A percentile compares a stretch with the other conserved stretches of the same genome.
Conservation (phyloP, 345 rosid species). For the Dovyalis caffra region DNA sequence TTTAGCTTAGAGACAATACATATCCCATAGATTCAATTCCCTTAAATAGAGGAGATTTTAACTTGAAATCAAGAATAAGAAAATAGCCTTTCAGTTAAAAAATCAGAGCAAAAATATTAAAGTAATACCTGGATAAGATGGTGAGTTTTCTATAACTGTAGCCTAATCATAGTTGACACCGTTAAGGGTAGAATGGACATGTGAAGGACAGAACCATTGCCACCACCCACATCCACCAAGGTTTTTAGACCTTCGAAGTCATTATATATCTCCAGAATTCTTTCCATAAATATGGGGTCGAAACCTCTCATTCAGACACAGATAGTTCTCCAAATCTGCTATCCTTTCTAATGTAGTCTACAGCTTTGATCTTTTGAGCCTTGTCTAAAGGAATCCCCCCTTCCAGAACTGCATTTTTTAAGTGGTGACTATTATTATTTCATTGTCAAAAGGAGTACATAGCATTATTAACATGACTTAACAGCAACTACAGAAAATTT, state of each 20-base stretch:
- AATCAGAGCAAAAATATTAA: too few relatives aligned
- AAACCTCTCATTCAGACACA: slow-evolving; percentile 29
- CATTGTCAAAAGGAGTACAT: too few relatives aligned
- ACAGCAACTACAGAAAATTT: too few relatives aligned
- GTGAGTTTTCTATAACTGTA: slow-evolving; percentile 33
- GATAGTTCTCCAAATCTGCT: slow-evolving; percentile 27
- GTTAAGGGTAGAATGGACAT: slow-evolving; percentile 28
- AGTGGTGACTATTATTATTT: not conserved
- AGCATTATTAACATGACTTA: too few relatives aligned
- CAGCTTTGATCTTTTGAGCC: slow-evolving; percentile 27
- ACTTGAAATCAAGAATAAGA: too few relatives aligned
- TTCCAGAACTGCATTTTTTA: slow-evolving; percentile 33
- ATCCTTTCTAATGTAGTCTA: slow-evolving; percentile 30
- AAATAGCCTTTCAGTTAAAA: too few relatives aligned
- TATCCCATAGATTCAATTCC: too few relatives aligned
- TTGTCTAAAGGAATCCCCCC: slow-evolving; percentile 36
- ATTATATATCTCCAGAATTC: slow-evolving; percentile 30
- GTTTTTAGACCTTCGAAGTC: slow-evolving; percentile 28
- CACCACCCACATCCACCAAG: slow-evolving; percentile 48
- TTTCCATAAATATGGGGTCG: slow-evolving; percentile 26
- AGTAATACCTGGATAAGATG: slow-evolving; percentile 29
- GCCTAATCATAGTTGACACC: slow-evolving; percentile 43
- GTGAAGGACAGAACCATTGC: slow-evolving; percentile 28
- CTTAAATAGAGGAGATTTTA: too few relatives aligned
- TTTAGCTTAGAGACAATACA: too few relatives aligned